phyloP scores from a whole-genome alignment of 768 basidiomycete species.

The Suillus luteus region DNA sequence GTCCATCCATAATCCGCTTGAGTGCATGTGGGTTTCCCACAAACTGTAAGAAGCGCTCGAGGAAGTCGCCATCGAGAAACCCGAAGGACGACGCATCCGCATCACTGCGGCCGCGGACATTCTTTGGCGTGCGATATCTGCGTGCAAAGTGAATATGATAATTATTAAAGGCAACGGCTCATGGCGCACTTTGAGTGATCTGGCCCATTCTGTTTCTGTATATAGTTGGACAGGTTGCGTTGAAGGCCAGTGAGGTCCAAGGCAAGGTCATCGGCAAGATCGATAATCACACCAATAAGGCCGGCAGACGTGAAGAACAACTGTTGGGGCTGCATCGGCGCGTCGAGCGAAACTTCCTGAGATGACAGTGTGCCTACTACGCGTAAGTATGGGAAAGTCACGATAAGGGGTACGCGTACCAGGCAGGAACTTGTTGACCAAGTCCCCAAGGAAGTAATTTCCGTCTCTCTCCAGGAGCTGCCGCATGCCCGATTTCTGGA shows the following conservation, averaged over 20 bases:
- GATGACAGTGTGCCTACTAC: constrained; percentile 56
- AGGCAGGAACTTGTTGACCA: constrained; percentile 72
- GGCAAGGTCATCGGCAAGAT: constrained; percentile 56
- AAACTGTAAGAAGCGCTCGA: constrained; percentile 64
- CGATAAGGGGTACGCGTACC: constrained; percentile 41
- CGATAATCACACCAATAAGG: constrained; percentile 70
- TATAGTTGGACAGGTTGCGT: constrained; percentile 65
- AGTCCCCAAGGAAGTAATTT: constrained; percentile 71
- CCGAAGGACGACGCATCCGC: constrained; percentile 59
- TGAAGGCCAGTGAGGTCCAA: constrained; percentile 69
- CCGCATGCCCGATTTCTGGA: constrained; percentile 45
- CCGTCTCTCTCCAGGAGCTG: constrained; percentile 63
- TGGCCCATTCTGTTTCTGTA: constrained; percentile 53
- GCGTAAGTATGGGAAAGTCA: constrained; percentile 8
- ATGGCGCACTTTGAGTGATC: constrained; percentile 60
- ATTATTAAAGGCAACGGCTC: constrained; percentile 1
- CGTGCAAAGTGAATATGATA: background rate
- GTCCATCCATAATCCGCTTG: constrained; percentile 57
- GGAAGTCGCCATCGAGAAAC: constrained; percentile 87
- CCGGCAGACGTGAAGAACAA: constrained; percentile 81
- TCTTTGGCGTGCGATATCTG: constrained; percentile 75
- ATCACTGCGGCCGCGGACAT: constrained; percentile 56
- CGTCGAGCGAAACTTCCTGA: constrained; percentile 43
- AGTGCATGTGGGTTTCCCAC: constrained; percentile 41
- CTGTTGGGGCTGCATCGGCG: constrained; percentile 54